phyloP scores from a whole-genome alignment of 2,329 filamentous ascomycete species.

The Botrytis tulipae region DNA sequence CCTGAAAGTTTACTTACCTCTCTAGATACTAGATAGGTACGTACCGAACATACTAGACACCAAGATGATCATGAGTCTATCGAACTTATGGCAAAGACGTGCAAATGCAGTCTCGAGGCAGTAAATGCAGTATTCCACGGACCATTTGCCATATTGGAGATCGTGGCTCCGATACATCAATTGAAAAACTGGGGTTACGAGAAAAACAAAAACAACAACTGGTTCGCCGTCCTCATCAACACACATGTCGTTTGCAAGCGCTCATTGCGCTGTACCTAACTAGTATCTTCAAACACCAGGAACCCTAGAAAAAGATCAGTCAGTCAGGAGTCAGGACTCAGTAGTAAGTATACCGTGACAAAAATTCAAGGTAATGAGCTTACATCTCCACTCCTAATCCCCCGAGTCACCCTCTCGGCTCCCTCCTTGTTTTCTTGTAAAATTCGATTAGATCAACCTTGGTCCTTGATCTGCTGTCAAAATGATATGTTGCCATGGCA shows the following conservation, averaged over 20 bases:
- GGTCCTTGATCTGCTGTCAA: constrained; percentile 4
- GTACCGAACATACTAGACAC: background rate
- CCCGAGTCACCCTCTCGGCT: background rate
- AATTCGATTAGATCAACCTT: constrained; percentile 1
- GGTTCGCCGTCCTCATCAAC: constrained; percentile 3
- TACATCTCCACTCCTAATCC: background rate
- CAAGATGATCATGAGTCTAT: constrained; percentile 15
- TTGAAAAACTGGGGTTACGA: constrained; percentile 16
- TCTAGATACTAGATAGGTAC: background rate
- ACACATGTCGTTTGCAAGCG: background rate
- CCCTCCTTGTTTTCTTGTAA: background rate
- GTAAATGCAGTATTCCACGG: constrained; percentile 11
- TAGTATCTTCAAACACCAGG: background rate
- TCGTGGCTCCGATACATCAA: background rate
- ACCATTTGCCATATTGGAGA: constrained; percentile 15
- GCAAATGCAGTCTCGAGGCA: background rate
- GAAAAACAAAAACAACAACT: background rate
- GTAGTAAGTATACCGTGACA: background rate
- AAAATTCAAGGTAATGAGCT: background rate
- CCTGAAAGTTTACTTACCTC: background rate
- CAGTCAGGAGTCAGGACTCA: background rate
- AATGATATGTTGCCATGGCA: background rate
- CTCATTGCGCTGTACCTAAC: background rate
- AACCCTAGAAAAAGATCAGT: background rate
- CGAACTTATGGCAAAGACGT: constrained; percentile 6